A percentile compares a stretch with the other conserved stretches of the same genome.
Evolutionary conservation across 1,284 basidiomycete species (phyloP).

Genomic region (Fomitopsis betulina): DNA sequence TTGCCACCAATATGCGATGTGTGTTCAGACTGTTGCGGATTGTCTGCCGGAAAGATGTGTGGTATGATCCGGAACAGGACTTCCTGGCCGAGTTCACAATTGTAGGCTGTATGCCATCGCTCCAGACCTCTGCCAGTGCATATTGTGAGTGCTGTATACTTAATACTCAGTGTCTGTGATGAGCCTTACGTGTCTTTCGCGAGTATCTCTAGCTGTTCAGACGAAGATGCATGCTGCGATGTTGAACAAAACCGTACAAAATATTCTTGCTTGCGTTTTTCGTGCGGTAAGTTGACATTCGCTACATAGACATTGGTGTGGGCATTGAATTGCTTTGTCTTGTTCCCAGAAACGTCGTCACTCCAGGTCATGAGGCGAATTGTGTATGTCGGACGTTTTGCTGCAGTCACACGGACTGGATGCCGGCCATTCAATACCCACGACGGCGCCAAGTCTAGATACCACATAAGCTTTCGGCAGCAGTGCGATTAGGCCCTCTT

Average conservation of each 20-base stretch:
- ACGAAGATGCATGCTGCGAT: constrained; percentile 26
- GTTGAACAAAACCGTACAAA: constrained; percentile 20
- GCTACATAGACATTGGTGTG: constrained; percentile 18
- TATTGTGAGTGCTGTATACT: too few relatives aligned
- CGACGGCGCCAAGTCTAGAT: neutral
- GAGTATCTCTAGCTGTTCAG: constrained; percentile 26
- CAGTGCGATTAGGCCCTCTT: too few relatives aligned
- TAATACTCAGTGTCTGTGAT: neutral
- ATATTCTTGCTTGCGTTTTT: constrained; percentile 16
- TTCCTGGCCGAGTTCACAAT: constrained; percentile 21
- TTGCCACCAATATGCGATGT: constrained; percentile 22
- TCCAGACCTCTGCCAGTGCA: neutral
- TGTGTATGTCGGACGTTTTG: neutral
- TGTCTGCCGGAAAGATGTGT: constrained; percentile 29
- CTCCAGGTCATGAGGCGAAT: constrained; percentile 7
- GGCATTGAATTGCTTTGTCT: constrained; percentile 19
- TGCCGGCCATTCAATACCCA: neutral
- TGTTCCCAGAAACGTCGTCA: constrained; percentile 24
- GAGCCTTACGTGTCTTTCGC: neutral
- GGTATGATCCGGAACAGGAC: constrained; percentile 22
- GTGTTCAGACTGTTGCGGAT: constrained; percentile 30
- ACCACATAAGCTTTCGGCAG: too few relatives aligned
- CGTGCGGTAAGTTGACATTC: constrained; percentile 12
- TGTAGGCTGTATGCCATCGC: constrained; percentile 13
- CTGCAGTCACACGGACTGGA: constrained; percentile 1